Conservation (phyloP, 2,329 filamentous ascomycete species). For the Dothideomycetes sp. region DNA sequence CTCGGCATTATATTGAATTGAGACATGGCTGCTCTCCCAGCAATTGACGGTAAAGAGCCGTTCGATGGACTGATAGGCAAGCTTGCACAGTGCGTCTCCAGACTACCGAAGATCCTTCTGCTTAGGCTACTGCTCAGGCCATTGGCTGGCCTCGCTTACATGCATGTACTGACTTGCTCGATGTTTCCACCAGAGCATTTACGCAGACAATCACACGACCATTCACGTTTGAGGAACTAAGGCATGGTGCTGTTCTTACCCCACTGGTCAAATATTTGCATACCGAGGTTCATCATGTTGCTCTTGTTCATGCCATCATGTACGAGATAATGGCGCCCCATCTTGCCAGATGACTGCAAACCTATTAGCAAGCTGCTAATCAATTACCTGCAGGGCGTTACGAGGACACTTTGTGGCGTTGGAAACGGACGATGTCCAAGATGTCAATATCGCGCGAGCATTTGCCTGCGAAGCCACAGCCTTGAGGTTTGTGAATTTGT, state of each 20-base stretch:
- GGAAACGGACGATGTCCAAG: conserved; percentile 49
- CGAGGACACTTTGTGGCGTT: conserved; percentile 61
- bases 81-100: conserved; percentile 45
- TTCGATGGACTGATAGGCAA: conserved; percentile 58
- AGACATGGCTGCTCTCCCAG: too few species aligned
- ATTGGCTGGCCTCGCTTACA: too few species aligned
- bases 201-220: conserved; percentile 52
- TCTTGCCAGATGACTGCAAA: neutral
- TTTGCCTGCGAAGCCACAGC: conserved; percentile 72
- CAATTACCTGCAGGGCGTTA: conserved; percentile 43
- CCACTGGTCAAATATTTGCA: conserved; percentile 56
- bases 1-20: too few species aligned
- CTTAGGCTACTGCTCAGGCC: too few species aligned
- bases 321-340: conserved; percentile 23
- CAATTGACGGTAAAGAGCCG: conserved; percentile 46
- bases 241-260: conserved; percentile 45
- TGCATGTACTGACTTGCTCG: too few species aligned
- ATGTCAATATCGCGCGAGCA: conserved; percentile 56
- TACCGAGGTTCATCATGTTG: conserved; percentile 53
- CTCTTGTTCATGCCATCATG: conserved; percentile 63
- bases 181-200: conserved; percentile 42
- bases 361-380: too few species aligned
- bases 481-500: conserved; percentile 62
- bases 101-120: neutral
- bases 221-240: conserved; percentile 62